Base-by-base conservation (phyloP, 306 rosid genomes). In the Elaeagnus macrophylla region DNA sequence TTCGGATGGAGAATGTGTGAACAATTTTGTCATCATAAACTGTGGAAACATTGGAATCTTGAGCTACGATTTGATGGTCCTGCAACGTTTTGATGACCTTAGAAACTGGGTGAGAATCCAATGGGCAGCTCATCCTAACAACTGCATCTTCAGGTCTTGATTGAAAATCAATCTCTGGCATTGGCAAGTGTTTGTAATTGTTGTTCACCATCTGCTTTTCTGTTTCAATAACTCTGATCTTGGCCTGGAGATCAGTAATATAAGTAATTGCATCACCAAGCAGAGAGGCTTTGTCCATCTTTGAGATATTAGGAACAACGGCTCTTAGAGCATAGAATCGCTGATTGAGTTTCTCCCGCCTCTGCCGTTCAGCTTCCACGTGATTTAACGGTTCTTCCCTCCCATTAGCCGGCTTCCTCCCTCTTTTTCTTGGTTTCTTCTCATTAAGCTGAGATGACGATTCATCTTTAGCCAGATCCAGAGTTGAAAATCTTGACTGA, bases 271-370 rank as follows among this genome's bases (percentile, higher is more conserved):
- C 94, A 56, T 88, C 94, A 6, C 96, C 96, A 20, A 88, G 96
- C 3, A 88, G 77, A 61, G 96, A 88, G 12, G 96, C 96, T 75
- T 88, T 88, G 79, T 88, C 96, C 96, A 88, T 88, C 69, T 88
- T 88, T 11, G 96, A 88, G 75, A 88, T 88, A 56, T 88, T 88
- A 3, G 96, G 96, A 57, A 88, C 96, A 70, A 88, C 94, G 17
- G 96, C 94, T 68, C 96, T 69, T 44, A 88, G 75, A 3, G 94
- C 94, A 13, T 88, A 88, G 61, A 88, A 88, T 56, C 94, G 76
- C 69, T 88, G 96, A 77, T 88, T 88, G 61, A 88, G 96, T 76
- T 88, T 88, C 81, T 88, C 96, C 7, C 94, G 83, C 64, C 96
- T 78, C 77, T 88, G 96, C 47, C 96, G 69, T 72, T 88, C 96